A percentile compares a stretch with the other conserved stretches of the same genome.
phyloP scores from a whole-genome alignment of 2,329 filamentous ascomycete genomes.

The Sporothrix sp. region DNA sequence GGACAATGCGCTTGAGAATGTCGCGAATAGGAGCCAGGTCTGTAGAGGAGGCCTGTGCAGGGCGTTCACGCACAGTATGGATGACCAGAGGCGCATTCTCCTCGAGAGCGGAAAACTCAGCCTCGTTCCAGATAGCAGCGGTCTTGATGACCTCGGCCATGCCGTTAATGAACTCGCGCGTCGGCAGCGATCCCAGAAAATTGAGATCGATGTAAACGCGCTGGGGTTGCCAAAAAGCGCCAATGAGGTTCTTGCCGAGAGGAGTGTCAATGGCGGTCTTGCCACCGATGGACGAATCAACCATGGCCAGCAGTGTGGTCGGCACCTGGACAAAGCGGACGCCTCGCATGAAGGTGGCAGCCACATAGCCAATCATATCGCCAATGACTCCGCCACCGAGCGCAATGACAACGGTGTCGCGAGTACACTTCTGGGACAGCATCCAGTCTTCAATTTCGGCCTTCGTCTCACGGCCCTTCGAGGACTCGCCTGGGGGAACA shows the following conservation, averaged over 20 bases:
- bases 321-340: constrained; percentile 94
- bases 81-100: constrained; percentile 70
- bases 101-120: constrained; percentile 77
- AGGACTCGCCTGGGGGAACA: constrained; percentile 84
- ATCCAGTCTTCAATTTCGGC: constrained; percentile 97
- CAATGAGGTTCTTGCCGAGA: constrained; percentile 90
- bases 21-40: constrained; percentile 62
- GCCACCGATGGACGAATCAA: constrained; percentile 94
- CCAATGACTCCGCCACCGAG: constrained; percentile 94
- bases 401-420: constrained; percentile 90
- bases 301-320: constrained; percentile 91
- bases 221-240: constrained; percentile 91
- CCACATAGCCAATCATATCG: constrained; percentile 95
- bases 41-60: constrained; percentile 29
- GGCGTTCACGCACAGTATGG: constrained; percentile 53
- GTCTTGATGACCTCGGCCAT: constrained; percentile 99
- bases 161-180: constrained; percentile 91
- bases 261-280: constrained; percentile 98
- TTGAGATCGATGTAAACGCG: constrained; percentile 89
- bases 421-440: constrained; percentile 81
- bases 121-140: constrained; percentile 88
- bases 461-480: constrained; percentile 88
- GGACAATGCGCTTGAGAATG: constrained; percentile 67
- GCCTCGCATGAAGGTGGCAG: constrained; percentile 96
- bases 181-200: constrained; percentile 83